Conservation (phyloP, 2,329 filamentous ascomycete species). For the Pestalotiopsis sp. region DNA sequence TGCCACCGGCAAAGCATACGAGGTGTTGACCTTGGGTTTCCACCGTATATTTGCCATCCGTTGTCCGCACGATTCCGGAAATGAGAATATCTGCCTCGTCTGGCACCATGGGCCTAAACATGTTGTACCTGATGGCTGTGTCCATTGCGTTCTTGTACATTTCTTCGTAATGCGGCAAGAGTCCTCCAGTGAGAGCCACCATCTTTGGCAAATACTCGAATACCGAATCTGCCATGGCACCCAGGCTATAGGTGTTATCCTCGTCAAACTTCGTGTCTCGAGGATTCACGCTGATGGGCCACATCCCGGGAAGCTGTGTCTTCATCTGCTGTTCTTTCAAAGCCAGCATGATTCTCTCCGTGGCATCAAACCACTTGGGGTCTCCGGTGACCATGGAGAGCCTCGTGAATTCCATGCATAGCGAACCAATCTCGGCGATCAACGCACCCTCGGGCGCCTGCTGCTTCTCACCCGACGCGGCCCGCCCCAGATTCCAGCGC, state of each 20-base stretch:
- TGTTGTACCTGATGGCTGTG: slow-evolving; percentile 59
- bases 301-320: slow-evolving; percentile 56
- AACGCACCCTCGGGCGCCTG: slow-evolving; percentile 22
- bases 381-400: slow-evolving; percentile 32
- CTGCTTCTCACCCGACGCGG: slow-evolving; percentile 23
- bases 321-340: slow-evolving; percentile 26
- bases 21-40: slow-evolving; percentile 46
- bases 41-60: slow-evolving; percentile 28
- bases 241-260: slow-evolving; percentile 35
- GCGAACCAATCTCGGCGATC: slow-evolving; percentile 32
- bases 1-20: slow-evolving; percentile 54
- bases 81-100: slow-evolving; percentile 62
- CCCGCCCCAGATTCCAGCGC: slow-evolving; percentile 26
- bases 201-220: slow-evolving; percentile 58
- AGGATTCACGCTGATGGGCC: slow-evolving; percentile 68
- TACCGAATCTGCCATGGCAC: slow-evolving; percentile 40
- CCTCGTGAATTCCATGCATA: slow-evolving; percentile 34
- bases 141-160: slow-evolving; percentile 67
- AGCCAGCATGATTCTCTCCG: slow-evolving; percentile 29
- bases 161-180: slow-evolving; percentile 55
- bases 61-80: slow-evolving; percentile 45
- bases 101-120: slow-evolving; percentile 67
- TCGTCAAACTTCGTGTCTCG: slow-evolving; percentile 45
- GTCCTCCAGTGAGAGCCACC: slow-evolving; percentile 58
- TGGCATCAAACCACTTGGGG: slow-evolving; percentile 33